These are phyloP conservation scores for Aspergillus pseudoterreus DNA, from an alignment of 2,329 filamentous ascomycete genomes.

Conservation along the genomic window DNA sequence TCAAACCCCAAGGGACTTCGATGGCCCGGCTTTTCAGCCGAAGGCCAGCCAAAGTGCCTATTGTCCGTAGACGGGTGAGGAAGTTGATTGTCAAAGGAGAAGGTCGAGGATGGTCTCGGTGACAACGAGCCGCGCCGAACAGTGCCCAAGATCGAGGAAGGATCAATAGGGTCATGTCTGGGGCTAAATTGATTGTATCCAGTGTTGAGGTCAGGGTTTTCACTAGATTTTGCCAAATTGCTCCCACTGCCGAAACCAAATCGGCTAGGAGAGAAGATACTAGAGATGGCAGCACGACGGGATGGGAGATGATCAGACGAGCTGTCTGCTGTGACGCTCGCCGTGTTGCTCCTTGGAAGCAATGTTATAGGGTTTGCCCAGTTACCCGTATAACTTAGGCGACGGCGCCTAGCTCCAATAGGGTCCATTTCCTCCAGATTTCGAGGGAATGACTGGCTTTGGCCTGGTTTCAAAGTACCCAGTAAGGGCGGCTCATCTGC, in stretches of 20 bases:
- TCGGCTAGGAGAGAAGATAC: conserved; percentile 41
- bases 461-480: conserved; percentile 56
- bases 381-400: conserved; percentile 56
- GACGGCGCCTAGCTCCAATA: conserved; percentile 48
- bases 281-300: conserved; percentile 39
- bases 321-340: conserved; percentile 39
- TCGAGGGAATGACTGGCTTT: conserved; percentile 63
- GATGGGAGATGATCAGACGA: conserved; percentile 39
- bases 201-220: conserved; percentile 31
- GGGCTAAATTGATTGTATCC: conserved; percentile 48
- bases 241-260: conserved; percentile 33
- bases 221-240: conserved; percentile 26
- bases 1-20: conserved; percentile 52
- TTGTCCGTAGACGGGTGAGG: conserved; percentile 77
- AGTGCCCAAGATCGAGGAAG: conserved; percentile 40
- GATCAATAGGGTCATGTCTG: conserved; percentile 45
- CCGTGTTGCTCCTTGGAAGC: conserved; percentile 44
- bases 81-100: conserved; percentile 55
- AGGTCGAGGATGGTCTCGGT: conserved; percentile 50
- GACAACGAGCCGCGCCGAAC: conserved; percentile 43
- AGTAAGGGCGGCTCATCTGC: conserved; percentile 56
- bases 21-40: conserved; percentile 51
- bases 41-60: conserved; percentile 67
- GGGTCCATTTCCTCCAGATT: conserved; percentile 51
- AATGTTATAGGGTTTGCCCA: conserved; percentile 51